Evolutionary conservation across 2,329 filamentous ascomycete genomes (phyloP).

Genomic region (Penicillium sp.): DNA sequence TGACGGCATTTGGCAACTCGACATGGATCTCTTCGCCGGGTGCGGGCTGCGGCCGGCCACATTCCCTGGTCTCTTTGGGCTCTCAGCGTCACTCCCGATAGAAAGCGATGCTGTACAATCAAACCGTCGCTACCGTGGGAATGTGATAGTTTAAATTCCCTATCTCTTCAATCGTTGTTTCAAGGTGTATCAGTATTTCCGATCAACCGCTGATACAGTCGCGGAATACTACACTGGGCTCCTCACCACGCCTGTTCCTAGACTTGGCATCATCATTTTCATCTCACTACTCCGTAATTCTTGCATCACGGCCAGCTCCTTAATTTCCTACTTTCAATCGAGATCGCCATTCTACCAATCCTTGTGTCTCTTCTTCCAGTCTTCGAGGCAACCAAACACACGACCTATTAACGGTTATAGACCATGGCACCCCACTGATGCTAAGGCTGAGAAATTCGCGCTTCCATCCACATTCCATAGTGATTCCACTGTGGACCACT

Average conservation of each 20-base stretch:
- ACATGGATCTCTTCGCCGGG: conserved; percentile 1
- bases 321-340: background rate
- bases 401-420: conserved; percentile 11
- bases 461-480: background rate
- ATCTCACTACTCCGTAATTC: conserved; percentile 4
- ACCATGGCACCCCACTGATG: background rate
- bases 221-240: background rate
- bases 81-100: background rate
- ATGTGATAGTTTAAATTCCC: conserved; percentile 5
- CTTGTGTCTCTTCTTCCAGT: background rate
- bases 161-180: background rate
- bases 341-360: background rate
- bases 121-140: background rate
- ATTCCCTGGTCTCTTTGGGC: background rate
- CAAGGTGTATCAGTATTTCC: background rate
- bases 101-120: background rate
- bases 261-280: conserved; percentile 10
- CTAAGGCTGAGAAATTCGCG: conserved; percentile 3
- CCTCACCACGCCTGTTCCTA: conserved; percentile 7
- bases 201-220: conserved; percentile 2
- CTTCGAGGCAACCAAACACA: conserved; percentile 11
- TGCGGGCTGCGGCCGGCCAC: conserved; percentile 11
- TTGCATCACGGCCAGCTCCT: conserved; percentile 3
- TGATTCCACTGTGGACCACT: background rate
- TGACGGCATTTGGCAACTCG: background rate